Evolutionary conservation across 306 rosid species (phyloP), one percentile per base, ranked within the genome.

Genomic region (Glycine tomentella): DNA sequence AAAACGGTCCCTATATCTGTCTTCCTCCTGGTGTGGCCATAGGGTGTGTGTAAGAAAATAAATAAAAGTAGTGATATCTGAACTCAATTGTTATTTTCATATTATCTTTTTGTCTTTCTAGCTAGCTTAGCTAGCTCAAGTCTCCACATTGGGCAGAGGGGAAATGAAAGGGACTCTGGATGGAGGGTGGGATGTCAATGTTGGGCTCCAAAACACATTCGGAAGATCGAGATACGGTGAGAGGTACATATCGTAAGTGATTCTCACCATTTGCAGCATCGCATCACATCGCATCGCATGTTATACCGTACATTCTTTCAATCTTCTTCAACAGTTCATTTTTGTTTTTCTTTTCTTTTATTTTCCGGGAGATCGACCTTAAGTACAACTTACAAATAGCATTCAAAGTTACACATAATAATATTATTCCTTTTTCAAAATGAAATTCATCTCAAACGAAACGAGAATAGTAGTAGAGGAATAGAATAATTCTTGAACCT

Each of bases 61-160:
- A 20, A 20, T 20, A 20, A 20, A 20, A 20, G 20, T 20, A 20
- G 20, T 20, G 20, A 20, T 20, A 20, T 20, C 20, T 38, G 42
- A 38, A 38, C 5, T 73, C 31, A 38, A 25, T 31, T 71, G 69
- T 57, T 79, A 67, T 70, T 34, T 46, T 58, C 76, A 10, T 63
- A 25, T n/a, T 9, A 10, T 11, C 2, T 10, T 16, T 74, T 70
- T 80, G 72, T 75, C 77, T 79, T 51, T 82, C 66, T 77, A 57
- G 33, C 4, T 56, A 7, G 33, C 1, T 6, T 77, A 57, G 33
- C 4, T 56, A 7, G 33, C 1, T 6, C 6, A 42, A 62, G 15
- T 31, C 1, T 49, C 3, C 7, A 16, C 34, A n/a, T 14, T 3
- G 62, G 38, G 8, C 8, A 20, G 11, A 69, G 7, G 8, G 13